Conservation (phyloP, 495 filamentous ascomycete species). For the Lasiosphaeris hirsuta region DNA sequence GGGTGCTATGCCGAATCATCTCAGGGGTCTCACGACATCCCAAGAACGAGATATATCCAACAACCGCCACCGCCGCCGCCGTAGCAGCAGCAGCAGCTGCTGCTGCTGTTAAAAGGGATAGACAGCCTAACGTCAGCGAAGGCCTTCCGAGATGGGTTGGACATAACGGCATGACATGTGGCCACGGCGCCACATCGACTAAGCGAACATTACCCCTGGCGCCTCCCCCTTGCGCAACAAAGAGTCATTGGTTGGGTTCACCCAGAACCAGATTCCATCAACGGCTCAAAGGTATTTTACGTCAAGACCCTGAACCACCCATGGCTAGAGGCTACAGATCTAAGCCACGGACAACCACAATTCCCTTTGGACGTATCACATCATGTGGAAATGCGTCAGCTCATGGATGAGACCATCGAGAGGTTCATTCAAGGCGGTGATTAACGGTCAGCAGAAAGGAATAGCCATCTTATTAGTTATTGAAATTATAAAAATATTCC, state of each 20-base stretch:
- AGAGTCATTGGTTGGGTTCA: slow-evolving; percentile 9
- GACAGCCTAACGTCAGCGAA: slow-evolving; percentile 1
- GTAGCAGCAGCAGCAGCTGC: background rate
- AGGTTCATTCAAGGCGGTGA: slow-evolving; percentile 11
- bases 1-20: slow-evolving; percentile 8
- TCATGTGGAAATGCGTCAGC: slow-evolving; percentile 9
- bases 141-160: slow-evolving; percentile 4
- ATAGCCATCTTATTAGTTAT: slow-evolving; percentile 1
- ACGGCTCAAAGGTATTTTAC: slow-evolving; percentile 8
- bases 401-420: slow-evolving; percentile 7
- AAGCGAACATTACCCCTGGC: background rate
- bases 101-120: background rate
- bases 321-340: slow-evolving; percentile 7
- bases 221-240: slow-evolving; percentile 1
- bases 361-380: slow-evolving; percentile 5
- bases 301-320: slow-evolving; percentile 9
- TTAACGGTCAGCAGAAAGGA: slow-evolving; percentile 3
- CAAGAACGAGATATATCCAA: background rate
- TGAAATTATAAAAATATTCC: slow-evolving; percentile 2
- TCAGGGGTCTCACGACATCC: slow-evolving; percentile 10
- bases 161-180: slow-evolving; percentile 11
- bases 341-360: background rate
- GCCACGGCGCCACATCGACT: slow-evolving; percentile 4
- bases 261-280: slow-evolving; percentile 8
- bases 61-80: background rate